Evolutionary conservation across 805 yeast genomes (phyloP).

Genomic region (Saccharomycopsis sp.): DNA sequence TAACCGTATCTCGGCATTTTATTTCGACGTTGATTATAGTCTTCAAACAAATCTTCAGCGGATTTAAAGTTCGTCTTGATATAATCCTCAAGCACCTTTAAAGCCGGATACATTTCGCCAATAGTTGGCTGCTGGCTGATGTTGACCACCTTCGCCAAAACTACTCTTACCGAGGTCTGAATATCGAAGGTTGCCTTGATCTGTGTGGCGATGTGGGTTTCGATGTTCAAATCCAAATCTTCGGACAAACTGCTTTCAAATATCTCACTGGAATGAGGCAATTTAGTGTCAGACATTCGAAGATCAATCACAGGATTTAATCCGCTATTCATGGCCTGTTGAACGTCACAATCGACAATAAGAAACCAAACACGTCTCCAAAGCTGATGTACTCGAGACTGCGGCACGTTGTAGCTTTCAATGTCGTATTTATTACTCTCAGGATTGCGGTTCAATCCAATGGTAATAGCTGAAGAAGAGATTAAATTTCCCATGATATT

Average conservation of each 20-base stretch:
- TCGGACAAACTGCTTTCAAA: constrained; percentile 11
- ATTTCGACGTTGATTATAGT: constrained; percentile 2
- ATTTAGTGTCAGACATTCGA: constrained; percentile 11
- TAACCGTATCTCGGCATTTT: constrained; percentile 8
- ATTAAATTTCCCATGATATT: constrained; percentile 33
- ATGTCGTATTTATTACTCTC: constrained; percentile 3
- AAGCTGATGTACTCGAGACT: constrained; percentile 24
- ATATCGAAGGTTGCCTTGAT: constrained; percentile 10
- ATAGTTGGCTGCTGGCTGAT: constrained; percentile 23
- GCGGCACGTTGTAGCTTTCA: constrained; percentile 3
- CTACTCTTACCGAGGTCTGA: constrained; percentile 6
- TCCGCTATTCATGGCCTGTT: constrained; percentile 11
- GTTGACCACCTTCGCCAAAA: constrained; percentile 25
- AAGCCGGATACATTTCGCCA: constrained; percentile 23
- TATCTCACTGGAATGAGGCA: constrained; percentile 8
- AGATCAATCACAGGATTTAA: constrained; percentile 2
- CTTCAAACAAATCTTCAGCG: constrained; percentile 4
- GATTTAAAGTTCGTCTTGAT: not conserved
- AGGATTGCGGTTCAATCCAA: constrained; percentile 43
- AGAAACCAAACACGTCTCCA: constrained; percentile 38
- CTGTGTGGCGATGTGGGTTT: constrained; percentile 9
- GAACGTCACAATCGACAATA: constrained; percentile 29
- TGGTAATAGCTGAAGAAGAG: constrained; percentile 34
- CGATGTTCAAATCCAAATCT: constrained; percentile 17
- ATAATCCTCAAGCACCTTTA: constrained; percentile 17